Conservation (phyloP, 2,329 filamentous ascomycete species). For the Cladorrhinum sp. region DNA sequence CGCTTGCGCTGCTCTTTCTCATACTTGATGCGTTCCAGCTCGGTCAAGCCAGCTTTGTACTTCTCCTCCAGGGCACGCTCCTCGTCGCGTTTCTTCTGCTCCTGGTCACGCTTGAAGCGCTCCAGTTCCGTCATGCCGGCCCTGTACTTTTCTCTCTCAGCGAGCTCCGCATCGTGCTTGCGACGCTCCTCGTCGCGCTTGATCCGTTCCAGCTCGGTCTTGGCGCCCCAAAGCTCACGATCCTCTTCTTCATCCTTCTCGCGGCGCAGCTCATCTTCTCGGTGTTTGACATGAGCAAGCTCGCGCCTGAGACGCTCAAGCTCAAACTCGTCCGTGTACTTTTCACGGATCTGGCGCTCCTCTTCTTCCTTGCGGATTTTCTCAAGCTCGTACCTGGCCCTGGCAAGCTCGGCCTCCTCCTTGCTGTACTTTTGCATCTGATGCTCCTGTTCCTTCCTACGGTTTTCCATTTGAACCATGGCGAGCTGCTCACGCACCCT, state of each 20-base stretch:
- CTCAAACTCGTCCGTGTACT: conserved; percentile 21
- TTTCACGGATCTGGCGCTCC: conserved; percentile 15
- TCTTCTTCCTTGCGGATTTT: conserved; percentile 17
- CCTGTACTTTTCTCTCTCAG: conserved; percentile 44
- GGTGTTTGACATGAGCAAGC: conserved; percentile 14
- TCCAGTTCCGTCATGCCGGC: conserved; percentile 47
- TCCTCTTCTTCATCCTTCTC: conserved; percentile 24
- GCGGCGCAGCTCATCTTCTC: conserved; percentile 16
- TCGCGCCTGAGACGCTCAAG: conserved; percentile 15
- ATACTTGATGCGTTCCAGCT: conserved; percentile 45
- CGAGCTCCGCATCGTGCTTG: conserved; percentile 29
- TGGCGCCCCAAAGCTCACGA: conserved; percentile 37
- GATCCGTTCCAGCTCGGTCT: conserved; percentile 47
- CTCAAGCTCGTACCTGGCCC: conserved; percentile 16
- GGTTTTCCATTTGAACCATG: conserved; percentile 41
- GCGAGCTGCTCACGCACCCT: conserved; percentile 43
- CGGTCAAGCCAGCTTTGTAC: conserved; percentile 43
- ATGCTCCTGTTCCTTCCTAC: conserved; percentile 39
- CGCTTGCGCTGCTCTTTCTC: conserved; percentile 38
- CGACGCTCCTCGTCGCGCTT: conserved; percentile 36
- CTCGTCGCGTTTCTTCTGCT: conserved; percentile 34
- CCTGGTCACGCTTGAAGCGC: conserved; percentile 42
- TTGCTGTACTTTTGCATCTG: conserved; percentile 29
- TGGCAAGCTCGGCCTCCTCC: conserved; percentile 13
- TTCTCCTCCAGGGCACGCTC: conserved; percentile 42